These are phyloP conservation scores for Chalaropsis thielavioides DNA, from an alignment of 2,329 filamentous ascomycete species.

Conservation along the genomic window DNA sequence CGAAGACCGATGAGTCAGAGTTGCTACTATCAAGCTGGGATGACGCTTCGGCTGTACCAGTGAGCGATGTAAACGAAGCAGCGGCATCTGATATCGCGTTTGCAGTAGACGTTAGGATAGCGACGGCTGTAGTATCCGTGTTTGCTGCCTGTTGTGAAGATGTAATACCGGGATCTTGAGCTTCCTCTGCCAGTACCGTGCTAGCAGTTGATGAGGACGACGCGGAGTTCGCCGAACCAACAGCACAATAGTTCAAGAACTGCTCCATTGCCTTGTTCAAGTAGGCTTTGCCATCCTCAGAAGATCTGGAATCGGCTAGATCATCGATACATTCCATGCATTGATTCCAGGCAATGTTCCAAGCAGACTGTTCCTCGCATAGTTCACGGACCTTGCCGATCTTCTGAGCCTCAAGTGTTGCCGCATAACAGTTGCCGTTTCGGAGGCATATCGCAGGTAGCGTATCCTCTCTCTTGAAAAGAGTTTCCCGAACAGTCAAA, in stretches of 20 bases:
- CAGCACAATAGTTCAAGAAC: neutral
- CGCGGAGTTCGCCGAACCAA: neutral
- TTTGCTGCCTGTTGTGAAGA: neutral
- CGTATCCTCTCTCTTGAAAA: constrained; percentile 20
- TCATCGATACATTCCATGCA: constrained; percentile 28
- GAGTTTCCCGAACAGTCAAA: neutral
- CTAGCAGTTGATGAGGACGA: neutral
- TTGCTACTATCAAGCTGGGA: neutral
- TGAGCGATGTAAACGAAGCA: neutral
- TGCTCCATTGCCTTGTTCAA: neutral
- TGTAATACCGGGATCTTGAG: neutral
- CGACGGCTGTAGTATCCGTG: neutral
- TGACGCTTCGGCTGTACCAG: neutral
- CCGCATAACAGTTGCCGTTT: constrained; percentile 39
- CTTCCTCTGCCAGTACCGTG: neutral
- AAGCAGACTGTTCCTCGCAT: constrained; percentile 32
- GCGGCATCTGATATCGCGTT: neutral
- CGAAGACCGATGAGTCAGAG: neutral
- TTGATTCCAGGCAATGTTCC: constrained; percentile 28
- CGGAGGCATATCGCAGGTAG: constrained; percentile 37
- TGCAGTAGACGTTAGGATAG: neutral
- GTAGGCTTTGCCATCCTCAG: neutral
- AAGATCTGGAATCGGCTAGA: constrained; percentile 4
- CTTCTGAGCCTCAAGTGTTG: constrained; percentile 31
- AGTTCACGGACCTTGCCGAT: constrained; percentile 39